Percentiles rank a stretch among this genome's conserved stretches.
phyloP scores from a whole-genome alignment of 495 filamentous ascomycete genomes.

The Pseudevernia furfuracea region DNA sequence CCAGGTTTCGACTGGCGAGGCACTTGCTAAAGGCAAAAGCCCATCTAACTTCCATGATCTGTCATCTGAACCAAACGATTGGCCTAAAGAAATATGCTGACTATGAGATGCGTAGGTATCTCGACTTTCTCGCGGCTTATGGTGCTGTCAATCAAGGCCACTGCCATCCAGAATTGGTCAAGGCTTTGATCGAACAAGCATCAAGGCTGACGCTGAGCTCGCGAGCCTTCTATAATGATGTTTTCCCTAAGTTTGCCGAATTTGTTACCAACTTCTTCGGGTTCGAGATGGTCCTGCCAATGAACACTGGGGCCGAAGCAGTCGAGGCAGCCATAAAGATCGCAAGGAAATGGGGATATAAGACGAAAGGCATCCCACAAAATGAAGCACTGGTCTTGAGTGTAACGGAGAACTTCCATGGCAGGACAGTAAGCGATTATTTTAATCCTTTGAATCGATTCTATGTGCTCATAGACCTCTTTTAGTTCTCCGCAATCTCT shows the following conservation, averaged over 20 bases:
- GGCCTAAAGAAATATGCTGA: neutral
- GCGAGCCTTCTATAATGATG: constrained; percentile 97
- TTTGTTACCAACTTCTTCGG: constrained; percentile 83
- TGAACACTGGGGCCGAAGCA: constrained; percentile 99
- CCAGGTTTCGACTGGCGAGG: neutral
- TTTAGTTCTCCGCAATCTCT: constrained; percentile 88
- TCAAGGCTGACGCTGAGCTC: constrained; percentile 86
- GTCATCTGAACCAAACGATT: neutral
- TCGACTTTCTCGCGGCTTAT: constrained; percentile 97
- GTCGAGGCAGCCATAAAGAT: constrained; percentile 98
- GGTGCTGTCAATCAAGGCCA: constrained; percentile 98
- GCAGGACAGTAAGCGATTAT: constrained; percentile 59
- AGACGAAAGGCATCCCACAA: constrained; percentile 81
- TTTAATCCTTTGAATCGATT: constrained; percentile 2
- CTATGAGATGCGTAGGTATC: constrained; percentile 51
- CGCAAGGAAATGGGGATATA: constrained; percentile 98
- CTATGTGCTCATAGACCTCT: constrained; percentile 20
- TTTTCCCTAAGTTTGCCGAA: constrained; percentile 93
- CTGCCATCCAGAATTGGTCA: constrained; percentile 92
- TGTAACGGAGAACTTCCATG: constrained; percentile 91
- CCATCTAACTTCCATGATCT: neutral
- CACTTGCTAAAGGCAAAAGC: neutral
- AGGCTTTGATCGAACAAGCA: constrained; percentile 84
- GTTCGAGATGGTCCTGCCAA: constrained; percentile 97
- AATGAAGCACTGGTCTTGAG: constrained; percentile 79